Evolutionary conservation across 768 basidiomycete genomes (phyloP).

Genomic region (Favolaschia claudopus): DNA sequence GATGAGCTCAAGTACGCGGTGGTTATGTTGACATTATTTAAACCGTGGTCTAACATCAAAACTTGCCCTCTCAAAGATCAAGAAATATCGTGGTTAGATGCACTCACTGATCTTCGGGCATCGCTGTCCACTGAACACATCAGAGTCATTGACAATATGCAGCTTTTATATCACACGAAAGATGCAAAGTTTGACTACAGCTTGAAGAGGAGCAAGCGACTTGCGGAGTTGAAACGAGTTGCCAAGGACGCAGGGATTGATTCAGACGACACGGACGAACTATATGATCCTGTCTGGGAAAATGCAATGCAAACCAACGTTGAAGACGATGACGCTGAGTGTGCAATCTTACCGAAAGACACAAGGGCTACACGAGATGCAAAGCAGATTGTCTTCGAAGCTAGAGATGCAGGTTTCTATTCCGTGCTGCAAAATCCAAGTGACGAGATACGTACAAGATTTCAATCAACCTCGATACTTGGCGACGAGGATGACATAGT

Average conservation of each 20-base stretch:
- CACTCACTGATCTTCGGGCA: neutral
- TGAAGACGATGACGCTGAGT: neutral
- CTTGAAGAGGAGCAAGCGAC: neutral
- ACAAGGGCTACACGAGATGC: neutral
- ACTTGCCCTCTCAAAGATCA: neutral
- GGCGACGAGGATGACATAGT: neutral
- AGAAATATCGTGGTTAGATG: neutral
- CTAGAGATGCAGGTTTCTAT: neutral
- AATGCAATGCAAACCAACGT: neutral
- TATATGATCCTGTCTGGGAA: conserved; percentile 8
- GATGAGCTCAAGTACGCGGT: conserved; percentile 3
- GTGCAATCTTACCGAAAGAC: neutral
- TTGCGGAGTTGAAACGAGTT: too few relatives aligned
- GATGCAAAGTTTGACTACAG: neutral
- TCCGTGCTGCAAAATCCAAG: neutral
- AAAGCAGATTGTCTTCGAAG: neutral
- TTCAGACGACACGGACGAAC: too few relatives aligned
- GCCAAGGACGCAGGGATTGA: too few relatives aligned
- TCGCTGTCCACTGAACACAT: neutral
- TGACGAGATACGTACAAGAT: neutral
- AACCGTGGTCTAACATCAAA: neutral
- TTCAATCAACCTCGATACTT: conserved; percentile 1
- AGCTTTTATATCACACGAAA: neutral
- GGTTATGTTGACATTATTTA: neutral
- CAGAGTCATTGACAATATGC: neutral